Evolutionary conservation across 2,329 filamentous ascomycete species (phyloP).

Genomic region (Berkeleyomyces rouxiae): DNA sequence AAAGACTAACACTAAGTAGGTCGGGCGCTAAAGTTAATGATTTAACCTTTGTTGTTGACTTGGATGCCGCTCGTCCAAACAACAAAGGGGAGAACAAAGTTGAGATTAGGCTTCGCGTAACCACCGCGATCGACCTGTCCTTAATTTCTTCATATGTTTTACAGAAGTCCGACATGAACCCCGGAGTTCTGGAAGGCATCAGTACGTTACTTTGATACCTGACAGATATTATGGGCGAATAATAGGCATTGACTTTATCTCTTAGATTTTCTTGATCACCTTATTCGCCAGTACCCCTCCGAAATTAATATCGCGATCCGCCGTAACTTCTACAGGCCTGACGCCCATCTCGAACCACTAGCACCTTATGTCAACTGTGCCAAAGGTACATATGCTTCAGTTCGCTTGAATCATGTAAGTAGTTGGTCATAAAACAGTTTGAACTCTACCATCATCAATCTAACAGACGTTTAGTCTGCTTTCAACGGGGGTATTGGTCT

Average conservation of each 20-base stretch:
- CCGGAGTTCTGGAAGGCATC: slow-evolving; percentile 58
- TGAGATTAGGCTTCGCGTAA: slow-evolving; percentile 44
- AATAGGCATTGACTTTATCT: background rate
- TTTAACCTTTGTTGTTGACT: slow-evolving; percentile 45
- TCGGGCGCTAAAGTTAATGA: slow-evolving; percentile 24
- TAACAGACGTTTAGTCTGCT: slow-evolving; percentile 4
- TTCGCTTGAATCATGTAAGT: slow-evolving; percentile 48
- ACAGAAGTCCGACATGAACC: slow-evolving; percentile 42
- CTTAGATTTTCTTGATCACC: slow-evolving; percentile 64
- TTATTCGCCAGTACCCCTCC: slow-evolving; percentile 65
- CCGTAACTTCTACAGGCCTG: slow-evolving; percentile 59
- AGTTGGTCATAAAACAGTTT: background rate
- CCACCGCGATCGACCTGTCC: slow-evolving; percentile 51
- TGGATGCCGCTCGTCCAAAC: slow-evolving; percentile 38
- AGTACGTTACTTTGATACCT: slow-evolving; percentile 22
- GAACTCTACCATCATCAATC: background rate
- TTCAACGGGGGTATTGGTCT: slow-evolving; percentile 38
- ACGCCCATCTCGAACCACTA: slow-evolving; percentile 35
- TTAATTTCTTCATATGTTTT: slow-evolving; percentile 50
- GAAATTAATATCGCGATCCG: slow-evolving; percentile 54
- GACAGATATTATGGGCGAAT: background rate
- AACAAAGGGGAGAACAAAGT: slow-evolving; percentile 30
- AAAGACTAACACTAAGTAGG: slow-evolving; percentile 15
- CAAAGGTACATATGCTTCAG: slow-evolving; percentile 79
- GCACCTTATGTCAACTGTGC: slow-evolving; percentile 50